Base-by-base conservation (phyloP, 2,329 filamentous ascomycete genomes). In the Xylariaceae sp. region DNA sequence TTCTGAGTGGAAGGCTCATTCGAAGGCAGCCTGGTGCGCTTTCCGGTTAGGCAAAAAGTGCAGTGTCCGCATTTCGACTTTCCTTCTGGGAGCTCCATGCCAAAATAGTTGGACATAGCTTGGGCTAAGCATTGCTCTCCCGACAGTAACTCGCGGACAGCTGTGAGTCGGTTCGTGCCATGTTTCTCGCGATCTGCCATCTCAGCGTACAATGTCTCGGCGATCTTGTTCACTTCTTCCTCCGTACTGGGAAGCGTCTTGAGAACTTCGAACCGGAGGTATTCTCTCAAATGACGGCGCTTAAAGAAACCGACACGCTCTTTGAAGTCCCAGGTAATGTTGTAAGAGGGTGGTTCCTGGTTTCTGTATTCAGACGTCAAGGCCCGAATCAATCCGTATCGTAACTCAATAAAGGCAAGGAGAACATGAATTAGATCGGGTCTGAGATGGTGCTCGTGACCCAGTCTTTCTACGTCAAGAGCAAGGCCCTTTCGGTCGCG, bases 381-480 rank as follows among this genome's bases (percentile, higher is more conserved):
- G 13, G 79, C 82, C 18, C 84, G 77, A 35, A 87, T 75, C 0
- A 86, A 73, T 0, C 74, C 74, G 60, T 84, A 85, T 2, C 78
- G 79, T 3, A 87, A 73, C 66, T 88, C 85, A 1, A 88, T 72
- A n/a, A 82, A 78, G 0, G 84, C 82, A 55, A 85, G 84, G 13
- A 87, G 77, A 54, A 82, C 80, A 45, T 73, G 73, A 4, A 86
- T 72, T 0, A 80, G 75, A 2, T 72, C 80, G 1, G 71, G 61
- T 17, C 79, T 77, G 57, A 30, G 23, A 87, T 82, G 64, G 87
- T 84, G 58, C 78, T 81, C 0, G 79, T 74, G 76, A 2, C 74
- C 72, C 50, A 85, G 78, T 0, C 73, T 65, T 9, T 75, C 72
- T 10, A 80, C 74, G 39, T 73, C 80, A 2, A 77, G 23, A 4